A percentile compares a stretch with the other conserved stretches of the same genome.
These are phyloP conservation scores for Senecio squalidus DNA, from an alignment of 140 eudicot genomes.

Conservation along the genomic window DNA sequence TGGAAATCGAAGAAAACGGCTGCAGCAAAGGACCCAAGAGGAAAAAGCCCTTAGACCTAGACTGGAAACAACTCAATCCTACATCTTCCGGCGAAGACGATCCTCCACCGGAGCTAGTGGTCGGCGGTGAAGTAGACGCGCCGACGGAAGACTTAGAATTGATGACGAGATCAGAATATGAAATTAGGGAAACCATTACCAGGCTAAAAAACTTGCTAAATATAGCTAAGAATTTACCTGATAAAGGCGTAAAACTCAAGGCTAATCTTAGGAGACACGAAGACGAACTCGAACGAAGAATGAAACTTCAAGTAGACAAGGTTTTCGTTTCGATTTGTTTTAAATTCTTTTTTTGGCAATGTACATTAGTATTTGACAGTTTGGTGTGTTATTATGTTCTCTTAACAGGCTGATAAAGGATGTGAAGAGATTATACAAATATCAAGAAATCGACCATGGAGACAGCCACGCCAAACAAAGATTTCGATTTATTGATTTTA, in stretches of 20 bases:
- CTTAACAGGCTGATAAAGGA: slow-evolving; percentile 19
- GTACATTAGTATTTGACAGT: background rate
- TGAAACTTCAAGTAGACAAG: slow-evolving; percentile 15
- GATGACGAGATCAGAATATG: slow-evolving; percentile 1
- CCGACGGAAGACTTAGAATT: slow-evolving; percentile 1
- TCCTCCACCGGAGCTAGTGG: slow-evolving; percentile 12
- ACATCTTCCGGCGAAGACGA: slow-evolving; percentile 13
- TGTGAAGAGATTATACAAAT: slow-evolving; percentile 27
- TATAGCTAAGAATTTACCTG: slow-evolving; percentile 14
- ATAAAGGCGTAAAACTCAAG: slow-evolving; percentile 34
- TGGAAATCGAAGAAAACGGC: slow-evolving; percentile 4
- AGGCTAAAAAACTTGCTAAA: background rate
- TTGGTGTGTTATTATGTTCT: slow-evolving; percentile 6
- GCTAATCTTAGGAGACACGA: slow-evolving; percentile 10
- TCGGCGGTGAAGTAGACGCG: slow-evolving; percentile 1
- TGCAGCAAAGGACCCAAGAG: slow-evolving; percentile 18
- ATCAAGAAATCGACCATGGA: too few species aligned
- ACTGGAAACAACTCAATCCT: slow-evolving; percentile 15
- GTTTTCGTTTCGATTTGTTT: slow-evolving; percentile 14
- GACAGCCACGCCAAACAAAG: too few species aligned
- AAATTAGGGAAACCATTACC: slow-evolving; percentile 9
- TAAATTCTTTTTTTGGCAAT: background rate
- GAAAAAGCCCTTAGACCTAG: background rate
- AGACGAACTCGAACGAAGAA: slow-evolving; percentile 26
- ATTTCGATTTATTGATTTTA: too few species aligned